Conservation (phyloP, 2,329 filamentous ascomycete species). For the Fusarium sterilihyphosum region DNA sequence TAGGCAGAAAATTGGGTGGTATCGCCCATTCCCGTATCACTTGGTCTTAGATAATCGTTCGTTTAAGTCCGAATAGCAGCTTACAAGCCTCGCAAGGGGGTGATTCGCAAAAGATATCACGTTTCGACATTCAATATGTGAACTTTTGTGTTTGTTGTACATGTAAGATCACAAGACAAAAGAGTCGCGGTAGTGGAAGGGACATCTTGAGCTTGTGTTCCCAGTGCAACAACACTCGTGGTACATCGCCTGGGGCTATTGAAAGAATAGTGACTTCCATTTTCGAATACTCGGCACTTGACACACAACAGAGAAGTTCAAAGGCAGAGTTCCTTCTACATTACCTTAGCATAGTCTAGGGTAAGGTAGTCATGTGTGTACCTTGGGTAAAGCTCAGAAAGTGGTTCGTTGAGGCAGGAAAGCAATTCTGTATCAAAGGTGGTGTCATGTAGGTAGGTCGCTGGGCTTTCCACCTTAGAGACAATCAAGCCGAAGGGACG, state of each 20-base stretch:
- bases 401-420: not conserved
- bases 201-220: not conserved
- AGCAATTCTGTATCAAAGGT: not conserved
- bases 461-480: not conserved
- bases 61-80: not conserved
- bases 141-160: not conserved
- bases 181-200: not conserved
- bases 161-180: not conserved
- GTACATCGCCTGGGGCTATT: not conserved
- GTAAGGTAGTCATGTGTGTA: not conserved
- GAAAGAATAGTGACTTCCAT: not conserved
- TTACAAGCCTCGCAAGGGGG: not conserved
- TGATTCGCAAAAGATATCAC: not conserved
- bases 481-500: not conserved
- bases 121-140: not conserved
- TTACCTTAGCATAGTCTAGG: not conserved
- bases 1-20: not conserved
- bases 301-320: not conserved
- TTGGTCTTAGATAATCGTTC: not conserved
- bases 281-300: not conserved
- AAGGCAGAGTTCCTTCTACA: not conserved
- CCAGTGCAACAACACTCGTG: not conserved
- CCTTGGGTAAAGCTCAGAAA: not conserved
- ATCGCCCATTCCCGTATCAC: slow-evolving; percentile 20
- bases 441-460: not conserved